These are phyloP conservation scores for Arthrobotrys sphaeroides DNA, from an alignment of 2,329 filamentous ascomycete species.

Conservation along the genomic window DNA sequence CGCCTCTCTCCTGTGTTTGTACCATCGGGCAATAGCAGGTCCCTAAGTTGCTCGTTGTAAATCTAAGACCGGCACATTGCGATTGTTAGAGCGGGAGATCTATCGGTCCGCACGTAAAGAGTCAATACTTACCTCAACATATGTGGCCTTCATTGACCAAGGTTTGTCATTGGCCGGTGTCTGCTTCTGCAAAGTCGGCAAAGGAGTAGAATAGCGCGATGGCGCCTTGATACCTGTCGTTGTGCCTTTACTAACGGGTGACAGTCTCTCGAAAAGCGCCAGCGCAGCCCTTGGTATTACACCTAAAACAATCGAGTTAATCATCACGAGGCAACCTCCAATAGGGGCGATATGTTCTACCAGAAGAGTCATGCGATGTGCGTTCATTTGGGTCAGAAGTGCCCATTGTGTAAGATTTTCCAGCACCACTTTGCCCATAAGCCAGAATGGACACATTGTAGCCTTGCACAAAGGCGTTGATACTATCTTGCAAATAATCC, in stretches of 20 bases:
- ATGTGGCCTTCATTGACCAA: slow-evolving; percentile 93
- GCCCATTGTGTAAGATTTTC: slow-evolving; percentile 99
- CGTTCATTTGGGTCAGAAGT: slow-evolving; percentile 87
- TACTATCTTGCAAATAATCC: slow-evolving; percentile 91
- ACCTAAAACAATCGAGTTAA: slow-evolving; percentile 66
- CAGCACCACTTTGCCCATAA: slow-evolving; percentile 96
- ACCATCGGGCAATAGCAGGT: slow-evolving; percentile 81
- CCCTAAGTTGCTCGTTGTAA: slow-evolving; percentile 94
- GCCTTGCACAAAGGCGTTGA: slow-evolving; percentile 88
- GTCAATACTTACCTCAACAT: slow-evolving; percentile 71
- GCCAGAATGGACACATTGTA: slow-evolving; percentile 98
- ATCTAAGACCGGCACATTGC: slow-evolving; percentile 69
- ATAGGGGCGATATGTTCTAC: not conserved
- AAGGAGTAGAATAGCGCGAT: slow-evolving; percentile 75
- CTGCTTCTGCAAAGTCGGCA: slow-evolving; percentile 64
- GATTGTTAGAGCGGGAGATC: not conserved
- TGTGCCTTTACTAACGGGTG: slow-evolving; percentile 65
- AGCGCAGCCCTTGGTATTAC: slow-evolving; percentile 93
- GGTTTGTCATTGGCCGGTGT: slow-evolving; percentile 70
- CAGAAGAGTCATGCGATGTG: slow-evolving; percentile 58
- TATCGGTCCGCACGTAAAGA: slow-evolving; percentile 8
- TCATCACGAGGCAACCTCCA: not conserved
- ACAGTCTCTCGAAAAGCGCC: slow-evolving; percentile 84
- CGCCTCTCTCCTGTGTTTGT: slow-evolving; percentile 75
- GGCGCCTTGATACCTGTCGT: slow-evolving; percentile 81